Evolutionary conservation across 2,329 filamentous ascomycete species (phyloP).

Genomic region (Aspergillus sp.): DNA sequence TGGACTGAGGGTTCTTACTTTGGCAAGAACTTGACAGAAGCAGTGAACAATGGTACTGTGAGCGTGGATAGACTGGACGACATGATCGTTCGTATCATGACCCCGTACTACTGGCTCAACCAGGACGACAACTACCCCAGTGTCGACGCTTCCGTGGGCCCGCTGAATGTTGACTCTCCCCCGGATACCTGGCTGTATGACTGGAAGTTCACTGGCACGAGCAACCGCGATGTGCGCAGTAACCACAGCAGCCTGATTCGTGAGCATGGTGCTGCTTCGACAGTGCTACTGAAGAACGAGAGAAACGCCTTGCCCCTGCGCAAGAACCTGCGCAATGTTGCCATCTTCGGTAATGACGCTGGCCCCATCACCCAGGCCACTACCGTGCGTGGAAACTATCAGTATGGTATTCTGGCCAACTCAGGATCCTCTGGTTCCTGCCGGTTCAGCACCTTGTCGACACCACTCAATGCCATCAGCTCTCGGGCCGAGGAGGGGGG

Average conservation of each 20-base stretch:
- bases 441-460: conserved; percentile 19
- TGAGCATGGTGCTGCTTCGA: conserved; percentile 65
- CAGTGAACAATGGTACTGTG: conserved; percentile 35
- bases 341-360: conserved; percentile 47
- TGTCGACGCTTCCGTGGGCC: conserved; percentile 23
- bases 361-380: conserved; percentile 24
- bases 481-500: conserved; percentile 15
- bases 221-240: conserved; percentile 53
- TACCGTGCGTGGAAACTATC: conserved; percentile 6
- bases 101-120: conserved; percentile 40
- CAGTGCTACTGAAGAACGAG: conserved; percentile 59
- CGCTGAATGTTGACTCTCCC: conserved; percentile 8
- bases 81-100: conserved; percentile 43
- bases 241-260: conserved; percentile 66
- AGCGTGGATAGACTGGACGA: conserved; percentile 38
- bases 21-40: conserved; percentile 12
- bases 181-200: conserved; percentile 9
- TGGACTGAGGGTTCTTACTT: conserved; percentile 31
- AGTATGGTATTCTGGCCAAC: conserved; percentile 12
- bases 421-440: conserved; percentile 14
- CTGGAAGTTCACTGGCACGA: conserved; percentile 10
- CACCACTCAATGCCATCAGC: conserved; percentile 24
- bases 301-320: conserved; percentile 46
- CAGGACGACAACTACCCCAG: conserved; percentile 37
- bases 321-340: conserved; percentile 37